Conservation (phyloP, 1,284 basidiomycete genomes). For the Golubevia sp. region DNA sequence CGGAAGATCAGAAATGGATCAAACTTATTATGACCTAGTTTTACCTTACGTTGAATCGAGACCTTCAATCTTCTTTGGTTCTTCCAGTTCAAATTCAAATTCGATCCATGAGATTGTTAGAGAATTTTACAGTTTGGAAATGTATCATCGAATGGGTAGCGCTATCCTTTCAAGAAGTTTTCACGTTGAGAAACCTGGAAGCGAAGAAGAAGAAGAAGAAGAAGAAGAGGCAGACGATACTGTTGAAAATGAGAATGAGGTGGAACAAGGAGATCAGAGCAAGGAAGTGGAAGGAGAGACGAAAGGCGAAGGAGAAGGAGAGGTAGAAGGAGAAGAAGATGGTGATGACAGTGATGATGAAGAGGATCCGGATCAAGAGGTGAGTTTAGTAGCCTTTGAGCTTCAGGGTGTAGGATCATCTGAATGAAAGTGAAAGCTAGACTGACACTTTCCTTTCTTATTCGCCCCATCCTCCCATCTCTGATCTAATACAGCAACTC, state of each 20-base stretch:
- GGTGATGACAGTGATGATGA: not conserved
- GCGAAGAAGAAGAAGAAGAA: slow-evolving; percentile 4
- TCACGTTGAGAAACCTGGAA: slow-evolving; percentile 27
- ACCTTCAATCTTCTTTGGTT: slow-evolving; percentile 35
- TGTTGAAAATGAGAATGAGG: not conserved
- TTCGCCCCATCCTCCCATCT: too few relatives aligned
- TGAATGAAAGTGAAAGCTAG: too few relatives aligned
- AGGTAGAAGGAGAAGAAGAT: not conserved
- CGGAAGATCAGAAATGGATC: slow-evolving; percentile 46
- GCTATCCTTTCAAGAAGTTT: slow-evolving; percentile 54
- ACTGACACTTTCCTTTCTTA: too few relatives aligned
- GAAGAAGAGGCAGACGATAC: slow-evolving; percentile 5
- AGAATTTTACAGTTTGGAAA: slow-evolving; percentile 37
- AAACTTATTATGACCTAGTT: slow-evolving; percentile 33
- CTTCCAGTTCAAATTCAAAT: slow-evolving; percentile 1
- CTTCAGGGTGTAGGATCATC: too few relatives aligned
- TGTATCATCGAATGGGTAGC: slow-evolving; percentile 55
- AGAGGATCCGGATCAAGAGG: not conserved
- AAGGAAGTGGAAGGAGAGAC: not conserved
- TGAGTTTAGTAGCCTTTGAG: too few relatives aligned
- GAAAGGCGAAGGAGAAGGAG: not conserved
- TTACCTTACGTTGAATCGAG: slow-evolving; percentile 36
- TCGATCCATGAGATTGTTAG: slow-evolving; percentile 1
- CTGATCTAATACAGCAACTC: slow-evolving; percentile 13
- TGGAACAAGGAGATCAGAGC: too few relatives aligned